Evolutionary conservation across 163 green algal genomes (phyloP), one percentile per base, ranked within the genome.

Genomic region (Chlamydomonas reinhardtii): DNA sequence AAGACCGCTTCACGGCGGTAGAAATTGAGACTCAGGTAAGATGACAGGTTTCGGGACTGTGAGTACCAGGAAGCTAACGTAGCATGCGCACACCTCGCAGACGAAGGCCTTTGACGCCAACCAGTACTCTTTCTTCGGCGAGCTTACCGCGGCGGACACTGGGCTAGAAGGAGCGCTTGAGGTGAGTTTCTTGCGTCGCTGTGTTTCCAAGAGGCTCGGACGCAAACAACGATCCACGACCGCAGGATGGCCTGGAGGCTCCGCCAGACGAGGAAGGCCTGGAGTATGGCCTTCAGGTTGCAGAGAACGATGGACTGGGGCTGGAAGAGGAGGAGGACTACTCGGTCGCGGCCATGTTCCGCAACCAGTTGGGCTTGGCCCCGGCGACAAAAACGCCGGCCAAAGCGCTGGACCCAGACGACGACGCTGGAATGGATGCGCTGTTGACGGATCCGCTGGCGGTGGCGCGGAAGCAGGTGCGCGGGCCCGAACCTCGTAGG

Each of bases 201-300:
- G 31, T 73, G 68, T 35, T 31, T 14, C 48, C 5, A 70, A 17
- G 11, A 34, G 25, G 62, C 62, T 32, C 5, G 11, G 27, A 34
- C 29, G 20, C 1, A 70, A n/a, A 34, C 34, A 70, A n/a, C 62
- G 62, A 31, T 31, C 62, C 31, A 56, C 48, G 70, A 20, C 17
- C 48, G 64, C 90, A 96, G 94, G 94, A 95, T 66, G 92, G 92
- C 2, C 85, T 96, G 72, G 94, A 96, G 4, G 94, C 89, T 25
- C 93, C 92, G 24, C 94, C 93, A 27, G 88, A 93, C 31, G 94
- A 96, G 82, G 88, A 94, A 27, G 83, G 79, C 34, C 52, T 80
- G 0, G 73, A 90, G 17, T 81, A 73, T 43, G 76, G 78, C 0
- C 73, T 84, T 0, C 76, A 88, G 19, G 64, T 68, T 6, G 85